These are phyloP conservation scores for Pholiota conissans DNA, from an alignment of 768 basidiomycete species.

Conservation along the genomic window DNA sequence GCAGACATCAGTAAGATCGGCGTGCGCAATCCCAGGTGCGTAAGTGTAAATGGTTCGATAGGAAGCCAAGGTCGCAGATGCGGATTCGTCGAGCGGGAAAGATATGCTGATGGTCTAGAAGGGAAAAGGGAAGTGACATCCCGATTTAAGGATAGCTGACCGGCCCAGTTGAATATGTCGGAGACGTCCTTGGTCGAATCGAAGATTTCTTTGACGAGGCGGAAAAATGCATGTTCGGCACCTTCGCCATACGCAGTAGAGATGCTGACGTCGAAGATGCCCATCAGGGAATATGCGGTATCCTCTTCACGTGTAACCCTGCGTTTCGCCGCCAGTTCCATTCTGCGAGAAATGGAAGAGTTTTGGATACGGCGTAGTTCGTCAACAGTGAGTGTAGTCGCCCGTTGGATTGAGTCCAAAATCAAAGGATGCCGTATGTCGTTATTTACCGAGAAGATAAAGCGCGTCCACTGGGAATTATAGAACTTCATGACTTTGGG, in stretches of 20 bases:
- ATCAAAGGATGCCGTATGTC: not conserved
- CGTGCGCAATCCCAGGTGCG: not conserved
- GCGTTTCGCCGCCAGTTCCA: not conserved
- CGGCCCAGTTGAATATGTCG: not conserved
- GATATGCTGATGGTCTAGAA: not conserved
- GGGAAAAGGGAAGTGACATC: not conserved
- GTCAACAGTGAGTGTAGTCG: not conserved
- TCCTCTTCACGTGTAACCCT: not conserved
- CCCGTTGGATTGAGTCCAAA: not conserved
- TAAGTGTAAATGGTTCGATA: not conserved
- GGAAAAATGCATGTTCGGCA: not conserved
- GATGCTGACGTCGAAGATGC: not conserved
- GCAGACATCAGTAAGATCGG: not conserved
- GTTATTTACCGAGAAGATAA: not conserved
- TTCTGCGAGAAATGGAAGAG: not conserved
- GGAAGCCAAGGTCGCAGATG: not conserved
- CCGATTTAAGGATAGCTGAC: not conserved
- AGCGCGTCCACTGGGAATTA: not conserved
- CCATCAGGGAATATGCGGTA: constrained; percentile 1
- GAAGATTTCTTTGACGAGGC: not conserved
- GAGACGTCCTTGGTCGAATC: not conserved
- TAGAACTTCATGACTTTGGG: not conserved
- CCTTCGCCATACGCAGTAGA: constrained; percentile 4
- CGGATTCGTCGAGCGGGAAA: not conserved
- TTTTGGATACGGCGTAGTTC: not conserved